Evolutionary conservation across 768 basidiomycete genomes (phyloP), one percentile per base, ranked within the genome.

Genomic region (Leccinum variicolor): DNA sequence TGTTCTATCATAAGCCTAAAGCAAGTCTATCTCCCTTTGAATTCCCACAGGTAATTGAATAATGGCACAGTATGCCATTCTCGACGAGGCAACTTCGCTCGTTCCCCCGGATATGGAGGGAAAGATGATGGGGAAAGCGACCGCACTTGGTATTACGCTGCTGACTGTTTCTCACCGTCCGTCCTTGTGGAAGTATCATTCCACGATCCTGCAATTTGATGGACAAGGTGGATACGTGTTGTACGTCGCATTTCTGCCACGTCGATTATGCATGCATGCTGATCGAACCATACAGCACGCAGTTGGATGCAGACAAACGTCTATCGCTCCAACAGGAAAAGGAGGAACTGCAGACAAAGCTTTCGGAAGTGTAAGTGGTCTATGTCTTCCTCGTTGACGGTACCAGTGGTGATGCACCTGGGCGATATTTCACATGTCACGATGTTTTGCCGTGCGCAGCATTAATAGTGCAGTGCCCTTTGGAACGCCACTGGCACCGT

Each of bases 141-240:
- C 90, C 0, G 76, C 80, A 52, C 78, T 97, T 26, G 90, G 89
- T 2, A 98, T 98, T 66, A 98, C 95, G 0, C 80, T 98, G 25
- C 74, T 98, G 62, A 98, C 94, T 1, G 95, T 98, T 31, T 96
- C 94, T 36, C 95, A 98, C 76, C 86, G 95, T 9, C 92, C 95
- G 21, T 94, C 92, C 28, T 71, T 98, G 60, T 98, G 94, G 93
- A 88, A 89, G 69, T 92, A 94, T 68, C 94, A 96, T 68, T 81
- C 87, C 8, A 85, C 88, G 67, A 92, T 96, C 56, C 74, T 96
- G 61, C 91, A 95, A 67, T 94, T 92, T 67, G 92, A 98, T 65
- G 96, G 96, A 7, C 88, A 92, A 72, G 96, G 96, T 33, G 92
- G 92, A 59, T 98, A 98, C 74, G 84, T 94, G 19, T 99, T 98